Evolutionary conservation across 495 filamentous ascomycete species (phyloP).

Genomic region (Penicillium verhagenii): DNA sequence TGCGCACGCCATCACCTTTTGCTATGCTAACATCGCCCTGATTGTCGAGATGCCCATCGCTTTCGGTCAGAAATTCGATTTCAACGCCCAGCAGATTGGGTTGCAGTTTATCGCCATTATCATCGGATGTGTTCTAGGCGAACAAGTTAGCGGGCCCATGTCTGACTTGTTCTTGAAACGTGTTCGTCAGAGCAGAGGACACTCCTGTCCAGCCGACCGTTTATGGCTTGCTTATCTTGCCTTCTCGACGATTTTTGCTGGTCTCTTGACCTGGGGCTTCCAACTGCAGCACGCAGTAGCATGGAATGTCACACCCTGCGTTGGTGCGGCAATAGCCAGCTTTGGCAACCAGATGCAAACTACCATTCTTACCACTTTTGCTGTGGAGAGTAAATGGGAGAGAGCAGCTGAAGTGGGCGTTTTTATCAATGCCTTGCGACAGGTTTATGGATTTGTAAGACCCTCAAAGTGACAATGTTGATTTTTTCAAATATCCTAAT

Average conservation of each 20-base stretch:
- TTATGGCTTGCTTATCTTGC: conserved; percentile 37
- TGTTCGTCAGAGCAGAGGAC: conserved; percentile 12
- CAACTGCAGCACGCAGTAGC: conserved; percentile 24
- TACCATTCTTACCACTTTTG: conserved; percentile 32
- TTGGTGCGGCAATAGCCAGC: conserved; percentile 34
- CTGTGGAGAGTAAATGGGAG: conserved; percentile 30
- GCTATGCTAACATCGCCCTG: conserved; percentile 30
- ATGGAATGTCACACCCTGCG: conserved; percentile 35
- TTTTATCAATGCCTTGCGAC: conserved; percentile 32
- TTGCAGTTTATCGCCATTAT: conserved; percentile 38
- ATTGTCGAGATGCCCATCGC: conserved; percentile 35
- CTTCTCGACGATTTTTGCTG: conserved; percentile 22
- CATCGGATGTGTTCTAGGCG: conserved; percentile 35
- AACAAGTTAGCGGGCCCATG: conserved; percentile 33
- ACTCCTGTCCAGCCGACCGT: conserved; percentile 26
- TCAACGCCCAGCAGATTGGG: conserved; percentile 34
- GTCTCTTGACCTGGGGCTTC: conserved; percentile 31
- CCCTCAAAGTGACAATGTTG: background rate
- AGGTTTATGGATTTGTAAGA: conserved; percentile 37
- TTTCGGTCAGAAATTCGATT: conserved; percentile 32
- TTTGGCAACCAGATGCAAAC: conserved; percentile 38
- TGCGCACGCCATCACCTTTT: conserved; percentile 32
- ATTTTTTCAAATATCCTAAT: background rate
- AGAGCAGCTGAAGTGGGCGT: conserved; percentile 28
- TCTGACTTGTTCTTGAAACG: conserved; percentile 29